Evolutionary conservation across 139 green algal species (phyloP).

Genomic region (Tetraselmis striata): DNA sequence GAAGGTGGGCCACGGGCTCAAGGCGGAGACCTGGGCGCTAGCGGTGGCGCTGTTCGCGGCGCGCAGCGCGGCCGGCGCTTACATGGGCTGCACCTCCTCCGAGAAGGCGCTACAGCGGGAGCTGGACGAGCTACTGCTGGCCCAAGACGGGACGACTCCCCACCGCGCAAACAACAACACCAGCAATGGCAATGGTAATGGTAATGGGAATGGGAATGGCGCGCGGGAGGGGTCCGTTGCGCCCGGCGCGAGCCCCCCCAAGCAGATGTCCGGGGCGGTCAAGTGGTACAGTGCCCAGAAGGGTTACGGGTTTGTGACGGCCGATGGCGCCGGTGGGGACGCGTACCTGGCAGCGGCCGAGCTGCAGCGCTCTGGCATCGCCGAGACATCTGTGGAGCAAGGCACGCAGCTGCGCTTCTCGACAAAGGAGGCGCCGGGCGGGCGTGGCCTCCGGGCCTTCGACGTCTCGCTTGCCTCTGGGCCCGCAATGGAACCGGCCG

Average conservation of each 20-base stretch:
- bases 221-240: not conserved
- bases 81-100: not conserved
- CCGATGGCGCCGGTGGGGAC: not conserved
- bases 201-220: too few relatives aligned
- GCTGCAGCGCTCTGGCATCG: not conserved
- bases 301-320: not conserved
- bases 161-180: not conserved
- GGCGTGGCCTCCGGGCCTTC: too few relatives aligned
- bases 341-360: not conserved
- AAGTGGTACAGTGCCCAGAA: not conserved
- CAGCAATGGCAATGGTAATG: too few relatives aligned
- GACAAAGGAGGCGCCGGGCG: not conserved
- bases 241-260: not conserved
- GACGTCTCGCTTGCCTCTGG: not conserved
- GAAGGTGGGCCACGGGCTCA: not conserved
- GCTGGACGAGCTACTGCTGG: too few relatives aligned
- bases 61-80: not conserved
- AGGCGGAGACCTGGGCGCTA: not conserved
- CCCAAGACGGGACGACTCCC: not conserved
- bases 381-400: not conserved
- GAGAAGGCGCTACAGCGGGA: not conserved
- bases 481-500: not conserved
- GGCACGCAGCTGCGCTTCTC: not conserved
- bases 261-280: not conserved
- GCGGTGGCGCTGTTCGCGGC: not conserved